A percentile compares a stretch with the other conserved stretches of the same genome.
phyloP scores from a whole-genome alignment of 2,329 filamentous ascomycete species.

The Fusarium penzigii region DNA sequence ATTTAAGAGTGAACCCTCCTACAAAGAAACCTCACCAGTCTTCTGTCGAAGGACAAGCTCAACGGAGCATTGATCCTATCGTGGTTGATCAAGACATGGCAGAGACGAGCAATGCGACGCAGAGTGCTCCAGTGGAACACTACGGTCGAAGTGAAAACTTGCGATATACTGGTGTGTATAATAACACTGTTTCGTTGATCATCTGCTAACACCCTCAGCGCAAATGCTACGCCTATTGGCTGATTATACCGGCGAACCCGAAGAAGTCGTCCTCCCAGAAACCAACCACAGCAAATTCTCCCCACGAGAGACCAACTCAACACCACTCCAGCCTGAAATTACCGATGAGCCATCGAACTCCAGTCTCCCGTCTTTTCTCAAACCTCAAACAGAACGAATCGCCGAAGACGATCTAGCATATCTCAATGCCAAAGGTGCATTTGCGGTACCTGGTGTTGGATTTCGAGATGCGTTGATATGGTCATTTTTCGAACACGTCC shows the following conservation, averaged over 20 bases:
- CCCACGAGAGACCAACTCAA: too few relatives aligned
- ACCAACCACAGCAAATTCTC: too few relatives aligned
- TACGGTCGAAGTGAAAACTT: neutral
- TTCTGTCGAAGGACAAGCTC: too few relatives aligned
- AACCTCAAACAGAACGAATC: slow-evolving; percentile 74
- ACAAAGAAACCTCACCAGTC: slow-evolving; percentile 11
- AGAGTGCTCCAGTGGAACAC: neutral
- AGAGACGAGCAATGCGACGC: too few relatives aligned
- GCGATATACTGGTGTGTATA: neutral
- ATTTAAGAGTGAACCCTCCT: slow-evolving; percentile 43
- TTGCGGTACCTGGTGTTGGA: slow-evolving; percentile 67
- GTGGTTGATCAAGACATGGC: too few relatives aligned
- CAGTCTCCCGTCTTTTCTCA: slow-evolving; percentile 66
- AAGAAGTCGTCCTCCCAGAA: too few relatives aligned
- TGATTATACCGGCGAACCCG: neutral
- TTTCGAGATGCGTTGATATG: slow-evolving; percentile 79
- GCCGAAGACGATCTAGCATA: slow-evolving; percentile 79
- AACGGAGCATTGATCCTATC: too few relatives aligned
- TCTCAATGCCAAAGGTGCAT: slow-evolving; percentile 77
- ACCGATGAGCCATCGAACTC: neutral
- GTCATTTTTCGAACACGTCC: slow-evolving; percentile 82
- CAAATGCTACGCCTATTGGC: neutral
- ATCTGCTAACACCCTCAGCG: neutral
- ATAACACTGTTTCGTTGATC: neutral
- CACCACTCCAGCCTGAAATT: slow-evolving; percentile 35